These are phyloP conservation scores for Furcasterigmium furcatum DNA, from an alignment of 2,329 filamentous ascomycete genomes.

Conservation along the genomic window DNA sequence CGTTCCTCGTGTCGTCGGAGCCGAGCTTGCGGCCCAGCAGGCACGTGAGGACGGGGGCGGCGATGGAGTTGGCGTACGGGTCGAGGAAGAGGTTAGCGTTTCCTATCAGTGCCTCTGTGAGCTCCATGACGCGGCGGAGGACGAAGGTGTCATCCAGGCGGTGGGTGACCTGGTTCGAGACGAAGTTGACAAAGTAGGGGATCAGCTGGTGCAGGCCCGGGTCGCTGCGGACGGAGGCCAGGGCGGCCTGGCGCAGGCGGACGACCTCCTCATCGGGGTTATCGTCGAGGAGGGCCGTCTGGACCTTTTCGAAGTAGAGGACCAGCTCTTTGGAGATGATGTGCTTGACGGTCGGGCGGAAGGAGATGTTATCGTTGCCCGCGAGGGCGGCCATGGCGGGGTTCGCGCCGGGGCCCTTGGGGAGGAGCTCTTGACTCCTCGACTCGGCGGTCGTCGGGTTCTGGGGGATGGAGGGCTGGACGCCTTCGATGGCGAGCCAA, in stretches of 20 bases:
- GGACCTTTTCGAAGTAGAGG: constrained; percentile 95
- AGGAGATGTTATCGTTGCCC: constrained; percentile 76
- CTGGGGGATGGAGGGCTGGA: constrained; percentile 93
- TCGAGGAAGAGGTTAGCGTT: constrained; percentile 76
- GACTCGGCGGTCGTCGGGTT: constrained; percentile 88
- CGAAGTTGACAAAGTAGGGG: constrained; percentile 94
- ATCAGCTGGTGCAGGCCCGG: constrained; percentile 92
- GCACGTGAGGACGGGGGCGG: constrained; percentile 88
- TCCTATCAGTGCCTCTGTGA: constrained; percentile 78
- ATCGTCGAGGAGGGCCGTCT: constrained; percentile 82
- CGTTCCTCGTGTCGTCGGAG: constrained; percentile 46
- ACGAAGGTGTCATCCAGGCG: constrained; percentile 86
- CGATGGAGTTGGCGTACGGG: constrained; percentile 61
- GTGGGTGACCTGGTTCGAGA: constrained; percentile 94
- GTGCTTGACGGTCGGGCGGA: constrained; percentile 93
- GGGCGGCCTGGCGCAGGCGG: constrained; percentile 74
- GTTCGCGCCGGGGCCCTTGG: constrained; percentile 87
- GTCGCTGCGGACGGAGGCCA: constrained; percentile 82
- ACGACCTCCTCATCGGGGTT: constrained; percentile 74
- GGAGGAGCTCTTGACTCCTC: constrained; percentile 77
- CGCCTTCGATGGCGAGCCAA: constrained; percentile 96
- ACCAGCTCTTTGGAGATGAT: constrained; percentile 94
- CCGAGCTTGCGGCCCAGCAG: constrained; percentile 82
- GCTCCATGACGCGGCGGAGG: constrained; percentile 87
- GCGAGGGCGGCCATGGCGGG: constrained; percentile 78